Base-by-base conservation (phyloP, 208 protist species). In the Porcisia hertigi region DNA sequence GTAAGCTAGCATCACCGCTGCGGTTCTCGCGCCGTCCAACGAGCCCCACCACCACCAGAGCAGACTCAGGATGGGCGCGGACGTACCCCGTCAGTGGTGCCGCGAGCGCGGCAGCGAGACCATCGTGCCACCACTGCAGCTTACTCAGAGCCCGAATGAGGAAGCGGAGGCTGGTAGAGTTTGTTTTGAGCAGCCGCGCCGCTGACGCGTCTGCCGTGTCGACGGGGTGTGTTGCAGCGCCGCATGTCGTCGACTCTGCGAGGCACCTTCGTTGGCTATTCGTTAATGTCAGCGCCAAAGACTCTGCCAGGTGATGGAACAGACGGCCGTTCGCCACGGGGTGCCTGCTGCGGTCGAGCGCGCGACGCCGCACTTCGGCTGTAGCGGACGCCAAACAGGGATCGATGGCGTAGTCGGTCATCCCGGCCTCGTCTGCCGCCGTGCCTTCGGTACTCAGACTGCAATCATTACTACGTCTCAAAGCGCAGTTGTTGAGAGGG, bases 111-210 rank as follows among this genome's bases (percentile, higher is more conserved):
- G 82, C 70, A 25, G 78, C 65, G 66, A 89, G 82, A 0, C 70
- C 69, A 18, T 53, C 39, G 70, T 79, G 59, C 73, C 91, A 88
- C 82, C 82, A 92, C 5, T 71, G 69, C 62, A 94, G 85, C 58
- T 85, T 87, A 23, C 84, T 79, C 45, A 94, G 77, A n/a, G 90
- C 90, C 9, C 89, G 79, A 5, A 80, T 86, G 39, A 94, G 77
- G 67, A 94, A 94, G 62, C 92, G 84, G 30, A 94, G 85, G 11
- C 81, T 85, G 23, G 80, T 74, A 36, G 80, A 53, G 39, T 76
- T 55, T 52, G 87, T 55, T 69, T 47, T n/a, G 58, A 76, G 30
- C 63, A 82, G 58, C 59, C 73, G 60, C 74, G 73, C 39, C 74
- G 69, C 39, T 75, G 76, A n/a, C 79, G 69, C 0, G 75, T 83